phyloP scores from a whole-genome alignment of 2,329 filamentous ascomycete species.

The Pseudogymnoascus sp. region DNA sequence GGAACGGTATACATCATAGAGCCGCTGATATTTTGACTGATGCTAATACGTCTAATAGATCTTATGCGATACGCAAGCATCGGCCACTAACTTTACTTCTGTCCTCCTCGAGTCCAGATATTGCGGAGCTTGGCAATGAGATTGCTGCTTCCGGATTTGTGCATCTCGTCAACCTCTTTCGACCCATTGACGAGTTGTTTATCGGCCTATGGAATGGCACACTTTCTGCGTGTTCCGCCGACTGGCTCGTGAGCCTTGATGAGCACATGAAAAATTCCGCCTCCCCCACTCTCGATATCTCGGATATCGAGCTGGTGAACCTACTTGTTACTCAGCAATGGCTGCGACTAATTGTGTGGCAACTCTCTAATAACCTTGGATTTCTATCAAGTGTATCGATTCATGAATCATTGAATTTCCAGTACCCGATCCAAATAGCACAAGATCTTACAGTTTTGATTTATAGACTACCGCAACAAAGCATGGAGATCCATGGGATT shows the following conservation, averaged over 20 bases:
- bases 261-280: conserved; percentile 42
- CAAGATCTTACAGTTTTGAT: conserved; percentile 43
- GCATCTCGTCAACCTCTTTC: conserved; percentile 53
- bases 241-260: conserved; percentile 38
- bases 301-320: conserved; percentile 61
- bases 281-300: conserved; percentile 29
- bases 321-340: conserved; percentile 64
- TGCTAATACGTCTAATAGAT: conserved; percentile 34
- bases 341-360: conserved; percentile 66
- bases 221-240: conserved; percentile 33
- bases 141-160: conserved; percentile 48
- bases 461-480: conserved; percentile 31
- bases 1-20: conserved; percentile 39
- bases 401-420: conserved; percentile 54
- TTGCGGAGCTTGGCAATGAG: conserved; percentile 45
- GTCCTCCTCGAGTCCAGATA: conserved; percentile 47
- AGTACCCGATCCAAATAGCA: conserved; percentile 55
- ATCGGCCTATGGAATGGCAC: conserved; percentile 58
- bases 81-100: conserved; percentile 53
- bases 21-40: not conserved
- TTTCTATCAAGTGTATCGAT: conserved; percentile 51
- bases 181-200: conserved; percentile 56
- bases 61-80: conserved; percentile 56
- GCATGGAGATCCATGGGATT: conserved; percentile 42
- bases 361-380: conserved; percentile 58